These are phyloP conservation scores for Trametes versicolor DNA, from an alignment of 1,284 basidiomycete genomes.

Conservation along the genomic window DNA sequence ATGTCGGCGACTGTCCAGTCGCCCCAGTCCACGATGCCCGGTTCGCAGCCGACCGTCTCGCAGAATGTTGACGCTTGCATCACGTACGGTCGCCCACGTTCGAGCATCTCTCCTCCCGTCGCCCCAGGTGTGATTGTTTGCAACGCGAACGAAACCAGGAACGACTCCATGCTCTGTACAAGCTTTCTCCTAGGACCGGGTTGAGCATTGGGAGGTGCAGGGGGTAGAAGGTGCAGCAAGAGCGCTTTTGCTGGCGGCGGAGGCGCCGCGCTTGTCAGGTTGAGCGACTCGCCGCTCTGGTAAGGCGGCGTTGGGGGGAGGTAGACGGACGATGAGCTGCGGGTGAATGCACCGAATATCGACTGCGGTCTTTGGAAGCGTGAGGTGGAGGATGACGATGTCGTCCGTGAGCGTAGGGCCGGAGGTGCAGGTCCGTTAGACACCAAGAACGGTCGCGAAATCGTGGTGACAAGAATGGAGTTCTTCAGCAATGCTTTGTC, in stretches of 20 bases:
- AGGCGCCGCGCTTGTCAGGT: slow-evolving; percentile 33
- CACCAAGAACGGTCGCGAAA: slow-evolving; percentile 52
- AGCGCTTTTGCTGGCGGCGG: slow-evolving; percentile 38
- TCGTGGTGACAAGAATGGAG: slow-evolving; percentile 53
- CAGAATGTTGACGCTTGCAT: slow-evolving; percentile 46
- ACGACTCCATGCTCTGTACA: slow-evolving; percentile 49
- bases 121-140: slow-evolving; percentile 18
- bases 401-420: slow-evolving; percentile 24
- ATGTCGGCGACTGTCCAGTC: slow-evolving; percentile 50
- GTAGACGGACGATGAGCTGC: slow-evolving; percentile 39
- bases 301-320: slow-evolving; percentile 33
- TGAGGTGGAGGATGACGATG: slow-evolving; percentile 24
- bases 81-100: slow-evolving; percentile 46
- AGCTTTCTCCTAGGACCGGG: slow-evolving; percentile 39
- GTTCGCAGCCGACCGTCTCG: slow-evolving; percentile 38
- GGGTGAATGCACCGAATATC: slow-evolving; percentile 30
- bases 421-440: slow-evolving; percentile 30
- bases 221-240: slow-evolving; percentile 46
- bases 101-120: slow-evolving; percentile 28
- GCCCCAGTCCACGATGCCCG: slow-evolving; percentile 29
- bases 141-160: slow-evolving; percentile 48
- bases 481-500: slow-evolving; percentile 53
- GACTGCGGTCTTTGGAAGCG: slow-evolving; percentile 27
- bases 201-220: slow-evolving; percentile 32
- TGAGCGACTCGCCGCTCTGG: slow-evolving; percentile 32